Evolutionary conservation across 495 filamentous ascomycete species (phyloP), one percentile per base, ranked within the genome.

Genomic region (Penicillium herquei): DNA sequence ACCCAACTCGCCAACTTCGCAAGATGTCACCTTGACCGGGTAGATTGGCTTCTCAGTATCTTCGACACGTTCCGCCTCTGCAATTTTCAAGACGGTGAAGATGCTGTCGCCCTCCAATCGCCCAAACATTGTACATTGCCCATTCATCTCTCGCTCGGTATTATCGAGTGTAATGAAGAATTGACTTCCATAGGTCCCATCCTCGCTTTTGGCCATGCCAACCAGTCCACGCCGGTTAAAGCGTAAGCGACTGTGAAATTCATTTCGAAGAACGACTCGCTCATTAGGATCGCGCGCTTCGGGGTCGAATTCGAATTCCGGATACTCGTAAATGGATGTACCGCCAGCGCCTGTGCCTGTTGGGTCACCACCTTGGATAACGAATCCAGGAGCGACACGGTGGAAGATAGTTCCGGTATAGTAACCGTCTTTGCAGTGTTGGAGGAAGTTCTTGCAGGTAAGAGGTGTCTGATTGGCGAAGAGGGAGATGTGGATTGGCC

Each of bases 281-380:
- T 87, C 67, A 56, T 79, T 67, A n/a, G 75, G 75, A 33, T 78
- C 75, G 46, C 75, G 75, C 75, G 74, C 71, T 79, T 82, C 74
- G 75, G 85, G 84, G 78, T 88, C 58, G 74, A 82, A 88, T 56
- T 84, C 81, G 62, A 92, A 90, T 40, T 87, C 83, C 26, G 90
- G 89, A 55, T 88, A 86, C 74, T 92, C 87, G 75, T 95, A 96
- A 61, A 96, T 95, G 39, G 87, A 88, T 59, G 92, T 90, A 7
- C 94, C 94, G 42, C 95, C 94, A 56, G 90, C 84, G 7, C 94
- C 94, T 3, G 92, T 96, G 31, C 92, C 92, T 0, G 89, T 89
- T 0, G 94, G 94, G 66, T 98, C 94, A 55, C 94, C 95, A 54
- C 93, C 95, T 65, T 98, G 94, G 39, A 98, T 74, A 52, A 98